Evolutionary conservation across 1,284 basidiomycete species (phyloP).

Genomic region (Rhodofomes roseus): DNA sequence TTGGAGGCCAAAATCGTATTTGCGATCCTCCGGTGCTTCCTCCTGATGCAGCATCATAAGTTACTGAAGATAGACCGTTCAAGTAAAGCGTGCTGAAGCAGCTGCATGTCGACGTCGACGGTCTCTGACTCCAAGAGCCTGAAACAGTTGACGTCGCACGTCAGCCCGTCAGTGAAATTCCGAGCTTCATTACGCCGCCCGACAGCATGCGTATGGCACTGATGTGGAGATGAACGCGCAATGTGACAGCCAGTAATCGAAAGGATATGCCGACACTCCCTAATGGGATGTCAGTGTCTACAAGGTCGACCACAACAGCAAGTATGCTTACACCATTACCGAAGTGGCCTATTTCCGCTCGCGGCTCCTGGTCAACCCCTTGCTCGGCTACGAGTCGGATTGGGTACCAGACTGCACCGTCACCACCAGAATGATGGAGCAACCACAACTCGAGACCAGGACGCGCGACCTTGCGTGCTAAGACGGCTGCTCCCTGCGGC

Average conservation of each 20-base stretch:
- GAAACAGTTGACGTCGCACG: too few species aligned
- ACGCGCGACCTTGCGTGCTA: not conserved
- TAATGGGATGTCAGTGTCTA: not conserved
- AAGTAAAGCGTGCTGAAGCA: too few species aligned
- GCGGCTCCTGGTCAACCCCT: not conserved
- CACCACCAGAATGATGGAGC: not conserved
- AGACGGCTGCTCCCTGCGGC: not conserved
- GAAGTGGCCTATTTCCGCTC: not conserved
- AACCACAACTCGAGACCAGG: not conserved
- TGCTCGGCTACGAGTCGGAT: not conserved
- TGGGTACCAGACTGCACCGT: not conserved
- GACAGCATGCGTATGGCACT: too few species aligned
- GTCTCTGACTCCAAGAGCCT: too few species aligned
- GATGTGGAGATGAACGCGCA: too few species aligned
- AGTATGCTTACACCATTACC: not conserved
- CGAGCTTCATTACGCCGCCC: too few species aligned
- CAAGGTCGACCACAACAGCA: not conserved
- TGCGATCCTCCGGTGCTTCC: slow-evolving; percentile 38
- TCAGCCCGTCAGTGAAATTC: too few species aligned
- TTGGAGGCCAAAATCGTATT: slow-evolving; percentile 28
- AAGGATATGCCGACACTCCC: too few species aligned
- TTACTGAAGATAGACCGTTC: too few species aligned
- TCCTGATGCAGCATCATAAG: too few species aligned
- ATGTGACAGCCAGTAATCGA: too few species aligned
- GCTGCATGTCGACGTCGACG: too few species aligned